Base-by-base conservation (phyloP, 352 stramenopile species). In the Pythium brachiatum region DNA sequence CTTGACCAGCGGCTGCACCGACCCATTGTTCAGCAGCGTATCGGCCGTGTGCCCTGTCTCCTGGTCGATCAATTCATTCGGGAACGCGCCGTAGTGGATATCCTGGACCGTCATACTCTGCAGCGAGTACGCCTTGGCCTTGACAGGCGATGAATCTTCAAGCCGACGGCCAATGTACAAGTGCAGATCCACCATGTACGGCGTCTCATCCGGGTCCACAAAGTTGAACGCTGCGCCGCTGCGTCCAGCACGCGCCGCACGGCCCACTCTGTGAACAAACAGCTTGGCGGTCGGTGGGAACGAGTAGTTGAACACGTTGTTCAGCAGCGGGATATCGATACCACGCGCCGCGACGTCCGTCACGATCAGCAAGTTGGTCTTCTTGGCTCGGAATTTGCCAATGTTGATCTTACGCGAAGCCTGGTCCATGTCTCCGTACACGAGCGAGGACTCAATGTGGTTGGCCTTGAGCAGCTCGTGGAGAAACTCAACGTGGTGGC, bases 401-500 rank as follows among this genome's bases (percentile, higher is more conserved):
- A 96, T 79, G 71, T 94, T 94, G 65, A 94, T 94, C 70, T 94
- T 94, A 23, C 89, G 86, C 29, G 83, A 92, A n/a, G 84, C 83
- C 60, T 91, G 83, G 64, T 98, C 95, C 95, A 98, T 98, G 58
- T 94, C 81, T 64, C 95, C 95, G 69, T 98, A 98, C 15, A 97
- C 88, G 55, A 86, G 85, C 34, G 83, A 96, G 53, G 83, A 92
- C 5, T 95, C 79, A 43, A 97, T 91, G 57, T 87, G 78, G 64
- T 87, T 83, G 12, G 90, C 84, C 7, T 72, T 74, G 7, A 98
- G 71, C 21, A 98, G 66, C n/a, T 94, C 92, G 60, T 98, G 87
- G n/a, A 99, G 66, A 58, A 99, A 98, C 75, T 99, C 98, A 9
- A 98, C 96, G 76, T 99, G 97, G 75, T 99, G 96, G 21, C 95